Base-by-base conservation (phyloP, 371 early-diverging fungal genomes). In the Circinella minor region DNA sequence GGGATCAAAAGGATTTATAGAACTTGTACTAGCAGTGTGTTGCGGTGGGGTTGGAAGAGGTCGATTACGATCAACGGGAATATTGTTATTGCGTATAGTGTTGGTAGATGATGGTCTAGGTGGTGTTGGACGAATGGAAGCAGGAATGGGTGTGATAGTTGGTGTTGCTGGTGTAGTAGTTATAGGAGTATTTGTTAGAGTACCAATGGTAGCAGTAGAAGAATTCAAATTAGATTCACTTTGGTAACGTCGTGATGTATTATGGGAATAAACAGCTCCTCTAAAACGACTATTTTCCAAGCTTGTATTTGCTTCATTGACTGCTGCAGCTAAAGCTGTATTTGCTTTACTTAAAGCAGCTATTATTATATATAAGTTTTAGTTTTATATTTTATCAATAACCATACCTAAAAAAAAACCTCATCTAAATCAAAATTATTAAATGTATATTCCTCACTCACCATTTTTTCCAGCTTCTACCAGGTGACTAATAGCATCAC, bases 1-100 rank as follows among this genome's bases (percentile, higher is more conserved):
- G 6, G 57, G 57, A 57, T 57, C 57, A 34, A 57, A 57, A 11
- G 57, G 57, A 34, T 57, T 57, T 18, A 57, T n/a, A 18, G 57
- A 57, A n/a, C 34, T 18, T 17, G 27, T 57, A n/a, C 57, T 57
- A 14, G 3, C 57, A n/a, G 27, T 57, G 10, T 18, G 34, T 34
- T 57, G 57, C 14, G 57, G 57, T 18, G 57, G 57, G 5, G 57
- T 57, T 20, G 57, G 57, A n/a, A 57, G 57, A 18, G 57, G 57
- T 0, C 57, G 57, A n/a, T 57, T 57, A n/a, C 57, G 57, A 14
- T 57, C 57, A 57, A 18, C 57, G 14, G 57, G 57, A 27, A 27
- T 57, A 34, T 14, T 51, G 6, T 43, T 43, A 43, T 43, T 43
- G 43, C 43, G 43, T 43, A 43, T 43, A 11, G 1, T 43, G 43